Base-by-base conservation (phyloP, 164 flowering plant species). In the Liquidambar formosana region DNA sequence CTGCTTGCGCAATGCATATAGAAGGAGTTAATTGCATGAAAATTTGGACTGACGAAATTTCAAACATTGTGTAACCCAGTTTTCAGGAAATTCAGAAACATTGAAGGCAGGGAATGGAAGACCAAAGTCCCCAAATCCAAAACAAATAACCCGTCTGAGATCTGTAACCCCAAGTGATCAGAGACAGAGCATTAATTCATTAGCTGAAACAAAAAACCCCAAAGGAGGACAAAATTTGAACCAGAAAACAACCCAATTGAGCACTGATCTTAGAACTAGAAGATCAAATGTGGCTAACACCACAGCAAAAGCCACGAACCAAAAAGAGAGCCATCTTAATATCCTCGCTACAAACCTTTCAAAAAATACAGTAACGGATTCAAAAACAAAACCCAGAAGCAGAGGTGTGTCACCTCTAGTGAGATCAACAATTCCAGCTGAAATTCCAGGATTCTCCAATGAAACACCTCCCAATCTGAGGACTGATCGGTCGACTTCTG, bases 321-420 rank as follows among this genome's bases (percentile, higher is more conserved):
- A 63, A 59, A 63, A n/a, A n/a, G n/a, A n/a, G n/a, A n/a, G n/a
- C n/a, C n/a, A n/a, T n/a, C n/a, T n/a, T n/a, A n/a, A 18, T 5
- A 72, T 57, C 23, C 46, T 73, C 3, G 44, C 70, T 48, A 41
- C 76, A 44, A 78, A 70, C 66, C 66, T 67, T 0, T 53, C 71
- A 16, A 74, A 61, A 48, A 66, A 48, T 10, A 46, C 57, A 53
- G 21, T 21, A 26, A 21, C 21, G 13, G 66, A 57, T 19, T 23
- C 74, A 10, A 75, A 73, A 19, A 61, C 74, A 10, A 77, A 73
- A 61, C 79, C 80, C 2, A 76, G n/a, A 67, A 81, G 76, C 44
- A 71, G 81, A 61, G 86, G 79, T 1, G 73, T 80, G 11, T 83
- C 86, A 6, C 85, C 86, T 47, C 43, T 66, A 1, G 78, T 65